Evolutionary conservation across 2,329 filamentous ascomycete genomes (phyloP), one percentile per base, ranked within the genome.

Genomic region (Sclerotinia minor): DNA sequence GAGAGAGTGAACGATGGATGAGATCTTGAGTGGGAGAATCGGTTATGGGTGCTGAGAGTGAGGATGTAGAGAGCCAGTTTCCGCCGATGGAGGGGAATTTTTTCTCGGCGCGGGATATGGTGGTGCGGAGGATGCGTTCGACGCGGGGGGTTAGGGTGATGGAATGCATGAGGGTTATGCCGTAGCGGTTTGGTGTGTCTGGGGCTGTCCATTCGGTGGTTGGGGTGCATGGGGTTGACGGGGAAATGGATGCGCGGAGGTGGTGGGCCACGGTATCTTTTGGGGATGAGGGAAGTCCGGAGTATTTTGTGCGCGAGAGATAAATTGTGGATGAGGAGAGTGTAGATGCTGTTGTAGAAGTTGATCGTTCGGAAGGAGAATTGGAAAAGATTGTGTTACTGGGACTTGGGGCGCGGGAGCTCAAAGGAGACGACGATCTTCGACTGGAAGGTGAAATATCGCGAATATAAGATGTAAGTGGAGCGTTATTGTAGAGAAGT

Each of bases 1-100:
- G 88, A 52, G 78, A 74, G 35, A 87, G 79, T 38, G 86, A 89
- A 67, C 83, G 81, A 65, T 81, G 80, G 59, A 89, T 80, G 21
- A 90, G 79, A 63, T 84, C 81, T 52, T 79, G 78, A 3, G 82
- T 83, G 8, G 86, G 77, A 29, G 81, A 80, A 54, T 81, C 81
- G 0, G 78, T 75, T 2, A 80, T 76, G 2, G 83, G 78, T 4
- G 79, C 79, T 17, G 80, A 77, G 17, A 83, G 78, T 0, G 81
- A 77, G 0, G 70, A 67, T 11, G 72, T 61, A 7, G 70, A 69
- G 29, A 77, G 69, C 74, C 74, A 76, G 45, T 69, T 71, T 8
- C 72, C 71, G 64, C 73, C 80, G 57, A 82, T 77, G 7, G 15
- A 8, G 49, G 76, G 76, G 74, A 81, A 83, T 71, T 82, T 85